Evolutionary conservation across 2,329 filamentous ascomycete genomes (phyloP).

Genomic region (Talaromyces sp.): DNA sequence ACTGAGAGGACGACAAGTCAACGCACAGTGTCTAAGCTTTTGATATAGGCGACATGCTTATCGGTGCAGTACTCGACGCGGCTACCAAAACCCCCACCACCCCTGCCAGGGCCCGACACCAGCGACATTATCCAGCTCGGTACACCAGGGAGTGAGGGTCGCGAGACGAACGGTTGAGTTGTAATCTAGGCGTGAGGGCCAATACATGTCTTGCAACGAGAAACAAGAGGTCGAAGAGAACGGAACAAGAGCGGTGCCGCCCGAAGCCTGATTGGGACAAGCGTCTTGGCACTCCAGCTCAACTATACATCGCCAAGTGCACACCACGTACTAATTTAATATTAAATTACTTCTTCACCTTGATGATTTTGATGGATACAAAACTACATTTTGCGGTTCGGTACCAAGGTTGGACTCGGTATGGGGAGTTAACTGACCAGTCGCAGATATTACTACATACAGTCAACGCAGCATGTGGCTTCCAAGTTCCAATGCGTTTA

Average conservation of each 20-base stretch:
- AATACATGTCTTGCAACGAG: not conserved
- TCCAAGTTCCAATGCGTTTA: not conserved
- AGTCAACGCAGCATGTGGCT: not conserved
- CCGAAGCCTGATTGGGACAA: not conserved
- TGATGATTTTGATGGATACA: not conserved
- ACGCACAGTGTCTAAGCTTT: constrained; percentile 78
- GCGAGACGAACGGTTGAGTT: not conserved
- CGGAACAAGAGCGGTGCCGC: not conserved
- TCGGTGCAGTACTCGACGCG: constrained; percentile 50
- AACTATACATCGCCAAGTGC: too few species aligned
- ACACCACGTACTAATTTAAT: too few species aligned
- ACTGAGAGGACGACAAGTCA: constrained; percentile 17
- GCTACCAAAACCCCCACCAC: constrained; percentile 38
- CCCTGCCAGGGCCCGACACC: constrained; percentile 55
- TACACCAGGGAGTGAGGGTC: not conserved
- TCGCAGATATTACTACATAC: not conserved
- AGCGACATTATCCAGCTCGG: constrained; percentile 46
- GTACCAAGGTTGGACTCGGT: not conserved
- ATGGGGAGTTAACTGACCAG: not conserved
- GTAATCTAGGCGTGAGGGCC: not conserved
- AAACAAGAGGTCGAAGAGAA: not conserved
- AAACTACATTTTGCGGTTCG: not conserved
- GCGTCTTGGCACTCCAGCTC: not conserved
- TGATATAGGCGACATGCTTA: constrained; percentile 85
- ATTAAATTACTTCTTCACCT: too few species aligned